Evolutionary conservation across 257 asterid species (phyloP), one percentile per base, ranked within the genome.

Genomic region (Plantago ovata): DNA sequence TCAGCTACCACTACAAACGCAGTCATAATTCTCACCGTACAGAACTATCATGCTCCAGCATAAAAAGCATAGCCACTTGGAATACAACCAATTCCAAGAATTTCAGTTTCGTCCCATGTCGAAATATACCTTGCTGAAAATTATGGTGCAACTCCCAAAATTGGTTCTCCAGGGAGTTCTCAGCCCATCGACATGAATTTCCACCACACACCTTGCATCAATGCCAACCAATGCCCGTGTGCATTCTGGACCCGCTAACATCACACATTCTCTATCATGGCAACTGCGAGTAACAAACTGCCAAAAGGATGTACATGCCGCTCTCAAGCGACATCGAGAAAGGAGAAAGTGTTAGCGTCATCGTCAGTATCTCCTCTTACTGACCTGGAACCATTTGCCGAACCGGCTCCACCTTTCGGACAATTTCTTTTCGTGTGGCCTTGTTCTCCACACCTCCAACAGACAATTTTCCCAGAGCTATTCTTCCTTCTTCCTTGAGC

Each of bases 11-110:
- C 23, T 47, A 23, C 53, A n/a, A 47, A 47, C 21, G 53, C 53
- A 15, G 3, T n/a, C n/a, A n/a, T n/a, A n/a, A n/a, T n/a, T n/a
- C n/a, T n/a, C n/a, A n/a, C n/a, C n/a, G n/a, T n/a, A n/a, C n/a
- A n/a, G n/a, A n/a, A n/a, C n/a, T n/a, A n/a, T 23, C 54, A 49
- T 49, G 54, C 54, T 49, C 54, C 54, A 49, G 28, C 54, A 49
- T 49, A n/a, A 19, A 2, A 20, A 49, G 33, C 54, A 49, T 9
- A 20, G 13, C 6, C 33, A 49, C 33, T 49, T 2, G 20, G 54
- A 49, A 49, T 15, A n/a, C n/a, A 47, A 15, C 6, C 23, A 7
- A 49, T 49, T 49, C 54, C 33, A 21, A n/a, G n/a, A n/a, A n/a
- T n/a, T n/a, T n/a, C n/a, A n/a, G n/a, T n/a, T n/a, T n/a, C n/a